These are phyloP conservation scores for Besnoitia besnoiti DNA, from an alignment of 169 alveolate genomes.

Conservation along the genomic window DNA sequence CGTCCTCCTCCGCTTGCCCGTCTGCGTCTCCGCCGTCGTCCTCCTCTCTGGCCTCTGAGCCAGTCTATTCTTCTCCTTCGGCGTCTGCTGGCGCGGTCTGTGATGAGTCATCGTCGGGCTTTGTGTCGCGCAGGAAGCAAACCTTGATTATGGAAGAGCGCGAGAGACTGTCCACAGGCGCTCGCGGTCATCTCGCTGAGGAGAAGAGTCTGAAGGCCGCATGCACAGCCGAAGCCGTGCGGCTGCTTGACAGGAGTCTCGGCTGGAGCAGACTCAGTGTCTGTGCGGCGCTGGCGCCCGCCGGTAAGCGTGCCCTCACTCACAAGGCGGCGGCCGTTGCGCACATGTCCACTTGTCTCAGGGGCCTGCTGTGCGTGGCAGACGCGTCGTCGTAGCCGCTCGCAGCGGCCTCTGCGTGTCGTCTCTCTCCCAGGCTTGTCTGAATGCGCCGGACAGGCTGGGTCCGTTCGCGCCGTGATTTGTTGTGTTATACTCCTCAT, in stretches of 20 bases:
- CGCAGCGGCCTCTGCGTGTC: too few relatives aligned
- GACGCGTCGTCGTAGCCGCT: too few relatives aligned
- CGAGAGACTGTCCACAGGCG: background rate
- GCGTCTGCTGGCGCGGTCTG: too few relatives aligned
- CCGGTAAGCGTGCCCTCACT: background rate
- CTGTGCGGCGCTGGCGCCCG: background rate
- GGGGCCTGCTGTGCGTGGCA: too few relatives aligned
- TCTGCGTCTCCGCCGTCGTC: background rate
- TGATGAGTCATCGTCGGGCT: background rate
- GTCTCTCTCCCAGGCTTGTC: too few relatives aligned
- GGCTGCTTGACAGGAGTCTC: background rate
- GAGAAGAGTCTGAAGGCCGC: background rate
- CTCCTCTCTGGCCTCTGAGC: background rate
- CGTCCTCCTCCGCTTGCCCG: background rate
- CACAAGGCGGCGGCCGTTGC: background rate
- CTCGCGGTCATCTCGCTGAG: background rate
- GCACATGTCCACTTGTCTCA: background rate
- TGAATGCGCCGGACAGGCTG: too few relatives aligned
- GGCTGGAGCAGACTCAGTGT: constrained; percentile 1
- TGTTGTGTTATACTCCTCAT: background rate
- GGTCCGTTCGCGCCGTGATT: too few relatives aligned
- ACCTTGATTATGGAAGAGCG: too few relatives aligned
- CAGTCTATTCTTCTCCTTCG: background rate
- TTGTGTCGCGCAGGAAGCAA: background rate
- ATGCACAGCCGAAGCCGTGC: background rate